phyloP scores from a whole-genome alignment of 306 rosid genomes.

The Malus sylvestris region DNA sequence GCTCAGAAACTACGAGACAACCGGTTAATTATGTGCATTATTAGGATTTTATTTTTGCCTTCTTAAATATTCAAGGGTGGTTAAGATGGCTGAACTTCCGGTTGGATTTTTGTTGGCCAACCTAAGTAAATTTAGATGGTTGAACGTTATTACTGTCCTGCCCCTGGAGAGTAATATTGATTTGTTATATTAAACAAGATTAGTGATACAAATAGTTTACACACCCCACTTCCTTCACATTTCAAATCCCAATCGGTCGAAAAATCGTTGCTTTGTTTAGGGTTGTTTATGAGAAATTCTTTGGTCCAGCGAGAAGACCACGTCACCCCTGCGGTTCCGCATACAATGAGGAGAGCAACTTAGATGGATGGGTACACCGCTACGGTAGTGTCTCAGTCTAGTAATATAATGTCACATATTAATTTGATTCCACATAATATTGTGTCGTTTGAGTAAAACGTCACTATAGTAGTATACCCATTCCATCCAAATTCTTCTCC shows the following conservation, averaged over 20 bases:
- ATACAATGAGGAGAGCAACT: too few species aligned
- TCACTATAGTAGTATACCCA: rapidly evolving
- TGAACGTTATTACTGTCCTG: not conserved
- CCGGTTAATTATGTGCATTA: not conserved
- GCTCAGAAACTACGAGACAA: not conserved
- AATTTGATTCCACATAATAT: too few species aligned
- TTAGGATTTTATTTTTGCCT: not conserved
- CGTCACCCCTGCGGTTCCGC: too few species aligned
- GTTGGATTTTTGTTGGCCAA: not conserved
- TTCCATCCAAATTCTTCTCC: too few species aligned
- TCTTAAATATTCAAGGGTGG: slow-evolving; percentile 5
- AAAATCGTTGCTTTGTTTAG: not conserved
- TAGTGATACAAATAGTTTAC: not conserved
- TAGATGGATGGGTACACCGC: too few species aligned
- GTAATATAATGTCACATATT: too few species aligned
- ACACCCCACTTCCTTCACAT: not conserved
- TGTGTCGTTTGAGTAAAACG: too few species aligned
- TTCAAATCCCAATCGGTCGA: not conserved
- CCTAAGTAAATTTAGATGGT: not conserved
- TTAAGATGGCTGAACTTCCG: not conserved
- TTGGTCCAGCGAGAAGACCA: not conserved
- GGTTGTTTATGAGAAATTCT: not conserved
- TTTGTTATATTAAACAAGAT: not conserved
- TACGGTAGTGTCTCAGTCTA: rapidly evolving
- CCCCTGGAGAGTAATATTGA: not conserved